A percentile compares a stretch with the other conserved stretches of the same genome.
Conservation (phyloP, 768 basidiomycete species). For the Crepidotus variabilis region DNA sequence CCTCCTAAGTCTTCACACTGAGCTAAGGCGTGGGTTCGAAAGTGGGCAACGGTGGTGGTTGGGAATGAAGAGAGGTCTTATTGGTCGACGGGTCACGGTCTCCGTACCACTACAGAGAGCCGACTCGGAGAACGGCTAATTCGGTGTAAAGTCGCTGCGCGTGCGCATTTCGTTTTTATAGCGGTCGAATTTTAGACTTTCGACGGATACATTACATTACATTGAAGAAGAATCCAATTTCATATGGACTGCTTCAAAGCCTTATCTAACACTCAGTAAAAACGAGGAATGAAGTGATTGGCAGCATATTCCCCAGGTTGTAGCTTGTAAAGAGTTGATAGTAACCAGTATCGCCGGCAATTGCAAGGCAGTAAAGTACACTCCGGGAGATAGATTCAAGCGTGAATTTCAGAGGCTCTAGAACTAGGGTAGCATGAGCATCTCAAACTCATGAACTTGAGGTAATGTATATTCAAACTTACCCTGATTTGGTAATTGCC, state of each 20-base stretch:
- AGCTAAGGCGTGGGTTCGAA: slow-evolving; percentile 12
- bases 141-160: neutral
- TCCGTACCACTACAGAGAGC: neutral
- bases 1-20: slow-evolving; percentile 20
- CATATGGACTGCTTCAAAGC: neutral
- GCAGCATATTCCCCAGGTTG: no score
- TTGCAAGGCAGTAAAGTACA: neutral
- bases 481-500: slow-evolving; percentile 94
- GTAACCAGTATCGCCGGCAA: neutral
- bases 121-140: neutral
- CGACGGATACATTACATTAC: neutral
- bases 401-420: neutral
- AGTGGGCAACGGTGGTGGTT: slow-evolving; percentile 11
- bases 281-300: no score
- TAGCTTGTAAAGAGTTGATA: no score
- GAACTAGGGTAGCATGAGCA: neutral
- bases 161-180: neutral
- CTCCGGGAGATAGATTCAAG: neutral
- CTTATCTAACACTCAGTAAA: neutral
- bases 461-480: slow-evolving; percentile 30
- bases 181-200: neutral
- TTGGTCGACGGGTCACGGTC: neutral
- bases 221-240: neutral
- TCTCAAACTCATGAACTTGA: neutral
- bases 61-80: neutral